A percentile compares a stretch with the other conserved stretches of the same genome.
Conservation (phyloP, 495 filamentous ascomycete species). For the Clavariopsis aquatica region DNA sequence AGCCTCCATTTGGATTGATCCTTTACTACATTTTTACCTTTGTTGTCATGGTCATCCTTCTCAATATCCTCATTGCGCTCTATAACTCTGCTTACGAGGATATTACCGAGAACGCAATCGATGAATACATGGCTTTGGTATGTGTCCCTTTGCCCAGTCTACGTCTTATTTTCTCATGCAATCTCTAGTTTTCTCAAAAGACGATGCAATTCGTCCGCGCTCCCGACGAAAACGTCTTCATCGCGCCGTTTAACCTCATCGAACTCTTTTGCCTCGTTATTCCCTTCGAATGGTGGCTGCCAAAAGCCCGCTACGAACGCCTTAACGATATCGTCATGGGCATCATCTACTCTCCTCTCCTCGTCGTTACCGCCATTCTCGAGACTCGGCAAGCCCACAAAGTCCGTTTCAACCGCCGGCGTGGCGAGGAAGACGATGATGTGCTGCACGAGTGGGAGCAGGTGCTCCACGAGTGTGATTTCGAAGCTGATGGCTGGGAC, state of each 20-base stretch:
- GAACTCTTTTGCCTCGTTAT: slow-evolving; percentile 78
- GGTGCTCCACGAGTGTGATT: slow-evolving; percentile 67
- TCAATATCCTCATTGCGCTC: slow-evolving; percentile 93
- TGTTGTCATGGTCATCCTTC: slow-evolving; percentile 86
- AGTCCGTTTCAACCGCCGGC: slow-evolving; percentile 69
- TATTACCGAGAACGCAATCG: slow-evolving; percentile 89
- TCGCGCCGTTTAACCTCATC: slow-evolving; percentile 88
- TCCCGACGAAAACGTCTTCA: slow-evolving; percentile 97
- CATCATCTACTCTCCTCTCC: slow-evolving; percentile 78
- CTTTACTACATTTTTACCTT: slow-evolving; percentile 90
- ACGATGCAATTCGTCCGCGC: slow-evolving; percentile 95
- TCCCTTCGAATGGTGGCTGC: slow-evolving; percentile 96
- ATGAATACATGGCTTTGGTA: slow-evolving; percentile 85
- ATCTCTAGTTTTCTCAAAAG: slow-evolving; percentile 64
- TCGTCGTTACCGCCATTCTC: slow-evolving; percentile 73
- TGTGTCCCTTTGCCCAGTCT: background rate
- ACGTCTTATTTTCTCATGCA: background rate
- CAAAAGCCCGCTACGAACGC: slow-evolving; percentile 63
- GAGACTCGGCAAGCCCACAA: slow-evolving; percentile 69
- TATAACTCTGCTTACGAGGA: slow-evolving; percentile 97
- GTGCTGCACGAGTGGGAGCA: slow-evolving; percentile 91
- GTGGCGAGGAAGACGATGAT: slow-evolving; percentile 90
- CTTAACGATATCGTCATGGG: slow-evolving; percentile 89
- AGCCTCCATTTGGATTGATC: slow-evolving; percentile 43
- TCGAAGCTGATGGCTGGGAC: slow-evolving; percentile 78